These are phyloP conservation scores for Penicillium corylophilum DNA, from an alignment of 2,329 filamentous ascomycete species.

Conservation along the genomic window DNA sequence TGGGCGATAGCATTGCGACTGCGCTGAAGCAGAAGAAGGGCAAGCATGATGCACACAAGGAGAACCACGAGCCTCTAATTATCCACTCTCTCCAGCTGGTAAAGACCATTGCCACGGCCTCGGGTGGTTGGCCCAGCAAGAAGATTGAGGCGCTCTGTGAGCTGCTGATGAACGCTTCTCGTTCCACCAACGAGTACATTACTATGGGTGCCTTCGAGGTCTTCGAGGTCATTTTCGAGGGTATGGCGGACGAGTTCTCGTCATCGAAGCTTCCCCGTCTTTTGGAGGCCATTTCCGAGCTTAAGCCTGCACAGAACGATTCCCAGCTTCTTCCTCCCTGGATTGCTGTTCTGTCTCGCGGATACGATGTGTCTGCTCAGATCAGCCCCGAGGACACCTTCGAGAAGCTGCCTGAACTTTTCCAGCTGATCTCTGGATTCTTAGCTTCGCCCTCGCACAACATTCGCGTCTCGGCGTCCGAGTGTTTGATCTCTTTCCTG, in stretches of 20 bases:
- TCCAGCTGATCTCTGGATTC: conserved; percentile 75
- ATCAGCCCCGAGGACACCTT: conserved; percentile 89
- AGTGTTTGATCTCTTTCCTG: conserved; percentile 90
- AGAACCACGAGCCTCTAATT: conserved; percentile 72
- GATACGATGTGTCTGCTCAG: conserved; percentile 90
- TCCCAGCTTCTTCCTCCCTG: conserved; percentile 92
- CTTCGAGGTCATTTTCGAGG: conserved; percentile 93
- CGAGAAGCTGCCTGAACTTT: conserved; percentile 80
- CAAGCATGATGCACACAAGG: conserved; percentile 40
- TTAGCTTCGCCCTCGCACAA: conserved; percentile 86
- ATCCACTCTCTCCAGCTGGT: conserved; percentile 92
- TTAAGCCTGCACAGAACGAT: conserved; percentile 89
- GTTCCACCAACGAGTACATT: conserved; percentile 89
- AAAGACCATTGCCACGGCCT: conserved; percentile 82
- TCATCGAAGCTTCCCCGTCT: conserved; percentile 86
- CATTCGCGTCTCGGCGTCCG: conserved; percentile 89
- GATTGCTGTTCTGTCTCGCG: conserved; percentile 92
- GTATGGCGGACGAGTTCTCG: conserved; percentile 82
- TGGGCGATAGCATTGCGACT: conserved; percentile 67
- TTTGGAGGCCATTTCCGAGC: conserved; percentile 85
- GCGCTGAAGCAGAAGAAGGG: conserved; percentile 68
- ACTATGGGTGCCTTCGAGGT: conserved; percentile 96
- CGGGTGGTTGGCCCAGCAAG: conserved; percentile 92
- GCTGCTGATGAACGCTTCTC: conserved; percentile 81
- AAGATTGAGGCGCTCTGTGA: conserved; percentile 94